Conservation (phyloP, 176 grass and related monocot species). For the Oryza glumipatula region DNA sequence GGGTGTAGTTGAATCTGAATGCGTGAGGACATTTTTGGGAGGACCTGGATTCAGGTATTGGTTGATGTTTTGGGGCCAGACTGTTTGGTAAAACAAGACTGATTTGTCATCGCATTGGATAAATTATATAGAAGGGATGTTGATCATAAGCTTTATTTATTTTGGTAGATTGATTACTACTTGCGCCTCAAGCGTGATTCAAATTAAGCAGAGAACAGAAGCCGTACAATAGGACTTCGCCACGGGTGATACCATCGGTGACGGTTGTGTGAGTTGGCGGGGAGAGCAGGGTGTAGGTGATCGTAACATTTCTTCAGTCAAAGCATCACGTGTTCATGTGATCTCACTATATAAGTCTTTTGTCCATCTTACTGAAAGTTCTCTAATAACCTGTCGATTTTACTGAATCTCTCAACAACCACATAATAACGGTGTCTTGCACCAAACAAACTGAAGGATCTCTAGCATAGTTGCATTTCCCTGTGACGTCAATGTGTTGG, state of each 20-base stretch:
- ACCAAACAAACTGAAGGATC: neutral
- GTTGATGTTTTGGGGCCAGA: neutral
- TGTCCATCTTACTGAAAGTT: conserved; percentile 1
- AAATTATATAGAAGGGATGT: neutral
- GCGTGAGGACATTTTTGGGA: neutral
- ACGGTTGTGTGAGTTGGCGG: neutral
- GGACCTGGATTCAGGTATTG: neutral
- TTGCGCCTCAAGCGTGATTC: neutral
- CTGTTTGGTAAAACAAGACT: neutral
- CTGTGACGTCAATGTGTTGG: neutral
- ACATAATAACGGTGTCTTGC: conserved; percentile 1
- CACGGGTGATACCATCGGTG: neutral
- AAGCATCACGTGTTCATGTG: neutral
- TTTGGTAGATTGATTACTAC: conserved; percentile 7
- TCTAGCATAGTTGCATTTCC: neutral
- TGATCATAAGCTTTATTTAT: neutral
- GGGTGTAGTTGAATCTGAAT: conserved; percentile 10
- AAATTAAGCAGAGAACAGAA: neutral
- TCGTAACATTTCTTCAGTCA: conserved; percentile 11
- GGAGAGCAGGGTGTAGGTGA: neutral
- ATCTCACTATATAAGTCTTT: neutral
- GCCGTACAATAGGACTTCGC: neutral
- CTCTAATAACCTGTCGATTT: neutral
- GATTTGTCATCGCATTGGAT: neutral
- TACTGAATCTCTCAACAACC: conserved; percentile 16